Conservation (phyloP, 2,329 filamentous ascomycete species). For the Emericellopsis atlantica region DNA sequence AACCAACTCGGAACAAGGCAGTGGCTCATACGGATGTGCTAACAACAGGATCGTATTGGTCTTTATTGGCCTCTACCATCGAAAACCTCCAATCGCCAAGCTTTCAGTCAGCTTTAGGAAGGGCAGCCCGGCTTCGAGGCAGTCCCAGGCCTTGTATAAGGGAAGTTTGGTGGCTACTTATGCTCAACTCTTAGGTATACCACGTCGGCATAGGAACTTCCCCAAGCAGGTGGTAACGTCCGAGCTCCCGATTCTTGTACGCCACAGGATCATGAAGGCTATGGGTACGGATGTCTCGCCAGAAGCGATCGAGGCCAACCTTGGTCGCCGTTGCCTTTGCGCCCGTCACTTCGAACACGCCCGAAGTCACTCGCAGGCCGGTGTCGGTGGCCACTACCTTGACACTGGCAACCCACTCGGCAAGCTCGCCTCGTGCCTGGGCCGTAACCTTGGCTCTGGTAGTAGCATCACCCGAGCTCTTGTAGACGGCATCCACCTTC, state of each 20-base stretch:
- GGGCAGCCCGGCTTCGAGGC: no score
- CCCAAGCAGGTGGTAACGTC: constrained; percentile 36
- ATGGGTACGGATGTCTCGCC: constrained; percentile 55
- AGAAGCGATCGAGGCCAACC: constrained; percentile 51
- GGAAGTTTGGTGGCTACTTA: no score
- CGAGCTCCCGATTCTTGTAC: constrained; percentile 49
- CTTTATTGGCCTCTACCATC: no score
- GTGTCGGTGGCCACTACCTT: constrained; percentile 53
- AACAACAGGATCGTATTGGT: no score
- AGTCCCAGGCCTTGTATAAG: no score
- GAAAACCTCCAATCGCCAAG: no score
- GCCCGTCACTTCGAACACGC: constrained; percentile 53
- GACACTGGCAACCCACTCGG: constrained; percentile 48
- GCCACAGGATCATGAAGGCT: constrained; percentile 46
- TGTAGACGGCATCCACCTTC: constrained; percentile 33
- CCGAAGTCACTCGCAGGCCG: constrained; percentile 41
- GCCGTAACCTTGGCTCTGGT: constrained; percentile 32
- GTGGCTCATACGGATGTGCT: no score
- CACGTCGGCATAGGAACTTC: constrained; percentile 44
- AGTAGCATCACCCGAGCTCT: constrained; percentile 16
- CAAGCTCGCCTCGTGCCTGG: constrained; percentile 42
- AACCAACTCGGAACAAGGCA: no score
- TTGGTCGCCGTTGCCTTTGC: constrained; percentile 43
- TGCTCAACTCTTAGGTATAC: constrained; percentile 40
- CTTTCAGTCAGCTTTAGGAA: no score